Evolutionary conservation across 164 flowering plant species (phyloP), one percentile per base, ranked within the genome.

Genomic region (Tetracentron sinense): DNA sequence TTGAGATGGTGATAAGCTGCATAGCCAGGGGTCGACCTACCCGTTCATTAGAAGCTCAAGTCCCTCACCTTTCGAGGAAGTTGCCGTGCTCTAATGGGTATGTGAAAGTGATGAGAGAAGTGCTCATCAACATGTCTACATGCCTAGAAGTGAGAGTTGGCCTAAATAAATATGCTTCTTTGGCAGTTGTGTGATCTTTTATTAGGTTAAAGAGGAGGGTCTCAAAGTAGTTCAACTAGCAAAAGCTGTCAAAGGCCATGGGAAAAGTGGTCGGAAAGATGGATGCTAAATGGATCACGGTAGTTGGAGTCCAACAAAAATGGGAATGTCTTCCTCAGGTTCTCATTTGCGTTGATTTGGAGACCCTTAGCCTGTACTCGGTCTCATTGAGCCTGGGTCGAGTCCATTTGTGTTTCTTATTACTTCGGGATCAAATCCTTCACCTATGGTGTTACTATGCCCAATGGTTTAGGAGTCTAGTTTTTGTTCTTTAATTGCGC

Each of bases 171-270:
- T n/a, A n/a, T 77, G 79, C 14, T 83, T 72, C 44, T 88, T 88
- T 44, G 95, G 95, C 12, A 88, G 86, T 60, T 81, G 82, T 72
- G 79, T 76, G 84, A 79, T 84, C 26, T 77, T 79, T 42, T 76
- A 68, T 44, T 75, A 74, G 61, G 82, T 84, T n/a, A 20, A 25
- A 25, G 62, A 63, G 25, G 72, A 61, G 31, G 74, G 60, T 23
- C 0, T 62, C 4, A 31, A 50, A 7, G 65, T 63, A 60, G 54
- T 48, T 6, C 66, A 50, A 27, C 22, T 78, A 21, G 38, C 64
- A 6, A 47, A 63, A 42, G 86, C 90, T 20, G 69, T 69, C 16
- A 54, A n/a, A 30, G 51, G 80, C 77, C 7, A 68, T 83, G 52
- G 44, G 53, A 28, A 65, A 70, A 25, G 73, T 28, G 46, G 70